These are phyloP conservation scores for Fusarium albosuccineum DNA, from an alignment of 2,329 filamentous ascomycete genomes.

Conservation along the genomic window DNA sequence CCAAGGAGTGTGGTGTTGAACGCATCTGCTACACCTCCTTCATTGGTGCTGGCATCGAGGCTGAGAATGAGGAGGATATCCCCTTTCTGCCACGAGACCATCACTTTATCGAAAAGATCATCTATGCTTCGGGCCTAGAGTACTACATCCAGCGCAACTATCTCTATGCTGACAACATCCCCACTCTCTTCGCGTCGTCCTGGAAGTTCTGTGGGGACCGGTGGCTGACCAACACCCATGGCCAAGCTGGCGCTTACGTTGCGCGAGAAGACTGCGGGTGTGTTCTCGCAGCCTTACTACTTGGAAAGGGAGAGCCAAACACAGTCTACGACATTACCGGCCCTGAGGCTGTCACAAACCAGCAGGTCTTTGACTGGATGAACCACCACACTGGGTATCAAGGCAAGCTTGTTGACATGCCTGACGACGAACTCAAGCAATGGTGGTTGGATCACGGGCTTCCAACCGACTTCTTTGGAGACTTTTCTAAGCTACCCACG, in stretches of 20 bases:
- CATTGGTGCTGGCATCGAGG: slow-evolving; percentile 40
- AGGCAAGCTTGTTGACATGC: slow-evolving; percentile 38
- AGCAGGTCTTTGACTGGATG: slow-evolving; percentile 43
- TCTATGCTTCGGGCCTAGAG: slow-evolving; percentile 39
- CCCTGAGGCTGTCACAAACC: slow-evolving; percentile 36
- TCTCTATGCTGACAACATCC: slow-evolving; percentile 43
- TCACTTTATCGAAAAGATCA: slow-evolving; percentile 41
- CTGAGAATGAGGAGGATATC: slow-evolving; percentile 43
- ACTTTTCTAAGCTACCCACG: slow-evolving; percentile 44
- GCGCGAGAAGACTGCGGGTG: slow-evolving; percentile 41
- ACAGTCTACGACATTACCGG: slow-evolving; percentile 42
- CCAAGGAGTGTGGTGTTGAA: slow-evolving; percentile 41
- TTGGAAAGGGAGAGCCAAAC: slow-evolving; percentile 39
- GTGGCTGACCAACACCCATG: slow-evolving; percentile 41
- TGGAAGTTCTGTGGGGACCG: slow-evolving; percentile 43
- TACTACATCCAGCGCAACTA: slow-evolving; percentile 44
- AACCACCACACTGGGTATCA: slow-evolving; percentile 36
- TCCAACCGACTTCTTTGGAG: slow-evolving; percentile 38
- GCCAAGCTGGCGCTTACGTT: slow-evolving; percentile 40
- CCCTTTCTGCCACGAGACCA: slow-evolving; percentile 43
- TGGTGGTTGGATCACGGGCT: slow-evolving; percentile 42
- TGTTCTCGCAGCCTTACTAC: slow-evolving; percentile 34
- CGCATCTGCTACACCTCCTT: slow-evolving; percentile 44
- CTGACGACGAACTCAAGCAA: slow-evolving; percentile 40
- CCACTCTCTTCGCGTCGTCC: slow-evolving; percentile 36